phyloP scores from a whole-genome alignment of 202 grass and related monocot genomes.

The Musa balbisiana region DNA sequence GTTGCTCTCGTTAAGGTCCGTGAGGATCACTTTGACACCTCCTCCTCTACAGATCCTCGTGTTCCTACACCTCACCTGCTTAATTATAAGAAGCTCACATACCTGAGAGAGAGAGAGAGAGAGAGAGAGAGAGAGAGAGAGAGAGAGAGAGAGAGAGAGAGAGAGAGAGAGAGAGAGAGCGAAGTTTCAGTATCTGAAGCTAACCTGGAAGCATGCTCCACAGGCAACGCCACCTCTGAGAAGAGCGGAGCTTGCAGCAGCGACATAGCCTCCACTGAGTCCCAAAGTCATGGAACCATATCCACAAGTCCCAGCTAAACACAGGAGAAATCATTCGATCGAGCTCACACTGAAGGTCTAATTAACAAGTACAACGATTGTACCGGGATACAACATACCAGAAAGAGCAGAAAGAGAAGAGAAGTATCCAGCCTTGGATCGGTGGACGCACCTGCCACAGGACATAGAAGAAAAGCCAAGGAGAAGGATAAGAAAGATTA shows the following conservation, averaged over 20 bases:
- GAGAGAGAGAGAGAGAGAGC: no score
- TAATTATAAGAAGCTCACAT: not conserved
- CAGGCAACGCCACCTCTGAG: constrained; percentile 62
- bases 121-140: no score
- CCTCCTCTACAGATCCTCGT: constrained; percentile 32
- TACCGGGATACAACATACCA: not conserved
- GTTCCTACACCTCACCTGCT: constrained; percentile 75
- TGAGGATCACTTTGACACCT: constrained; percentile 59
- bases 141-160: no score
- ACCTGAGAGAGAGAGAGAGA: not conserved
- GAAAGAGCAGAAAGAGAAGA: not conserved
- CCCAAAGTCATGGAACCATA: constrained; percentile 52
- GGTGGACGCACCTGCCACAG: not conserved
- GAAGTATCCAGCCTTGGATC: not conserved
- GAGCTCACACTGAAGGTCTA: not conserved
- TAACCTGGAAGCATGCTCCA: constrained; percentile 77
- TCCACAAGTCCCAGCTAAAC: constrained; percentile 62
- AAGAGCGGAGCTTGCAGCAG: constrained; percentile 36
- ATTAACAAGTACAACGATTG: not conserved
- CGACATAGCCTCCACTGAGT: constrained; percentile 42
- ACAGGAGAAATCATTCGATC: not conserved
- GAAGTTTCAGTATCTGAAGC: not conserved
- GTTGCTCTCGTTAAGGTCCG: constrained; percentile 54
- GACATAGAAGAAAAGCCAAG: not conserved
- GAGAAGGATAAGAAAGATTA: not conserved